Base-by-base conservation (phyloP, 352 stramenopile genomes). In the Pythium sukuiense region DNA sequence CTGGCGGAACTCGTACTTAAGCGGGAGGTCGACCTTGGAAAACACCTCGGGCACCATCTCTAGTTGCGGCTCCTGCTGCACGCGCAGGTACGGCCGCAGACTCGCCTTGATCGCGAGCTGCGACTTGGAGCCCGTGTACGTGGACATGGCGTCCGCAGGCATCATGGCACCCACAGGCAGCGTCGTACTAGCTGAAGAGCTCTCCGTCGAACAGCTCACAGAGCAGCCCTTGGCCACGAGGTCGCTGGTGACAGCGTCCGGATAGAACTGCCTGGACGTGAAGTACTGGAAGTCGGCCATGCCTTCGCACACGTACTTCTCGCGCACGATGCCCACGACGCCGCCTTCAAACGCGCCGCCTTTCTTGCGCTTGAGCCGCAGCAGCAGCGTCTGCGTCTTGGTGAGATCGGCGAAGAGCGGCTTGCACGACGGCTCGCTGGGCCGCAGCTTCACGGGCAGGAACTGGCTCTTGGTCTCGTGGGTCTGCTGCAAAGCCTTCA, bases 211-310 rank as follows among this genome's bases (percentile, higher is more conserved):
- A 7, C 6, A 9, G 33, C 29, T 18, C 16, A 48, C 11, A 12
- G 41, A 12, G 20, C 2, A 6, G 6, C 18, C 4, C 16, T 32
- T 49, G 18, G 30, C 54, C 12, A 59, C 55, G 30, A 43, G 43
- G 16, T 63, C 55, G 37, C 39, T 62, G 16, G 55, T 39, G 45
- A 39, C 61, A 3, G 54, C 55, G 33, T 73, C 72, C 14, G 79
- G 76, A 52, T 84, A 87, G 63, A 92, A 94, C 24, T 74, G 69
- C 16, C 74, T 60, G 24, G 84, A 72, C 1, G 86, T 90, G 33
- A 94, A 83, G 72, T 90, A 94, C 71, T 94, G 86, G 70, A 92
- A 94, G 67, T 94, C 86, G 30, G 85, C 86, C 84, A 94, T 92
- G 59, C 86, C 86, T 70, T 94, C 83, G 60, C 86, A 93, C 49